Percentiles rank a stretch among this genome's conserved stretches.
phyloP scores from a whole-genome alignment of 1,284 basidiomycete genomes.

The Cutaneotrichosporon sp. region DNA sequence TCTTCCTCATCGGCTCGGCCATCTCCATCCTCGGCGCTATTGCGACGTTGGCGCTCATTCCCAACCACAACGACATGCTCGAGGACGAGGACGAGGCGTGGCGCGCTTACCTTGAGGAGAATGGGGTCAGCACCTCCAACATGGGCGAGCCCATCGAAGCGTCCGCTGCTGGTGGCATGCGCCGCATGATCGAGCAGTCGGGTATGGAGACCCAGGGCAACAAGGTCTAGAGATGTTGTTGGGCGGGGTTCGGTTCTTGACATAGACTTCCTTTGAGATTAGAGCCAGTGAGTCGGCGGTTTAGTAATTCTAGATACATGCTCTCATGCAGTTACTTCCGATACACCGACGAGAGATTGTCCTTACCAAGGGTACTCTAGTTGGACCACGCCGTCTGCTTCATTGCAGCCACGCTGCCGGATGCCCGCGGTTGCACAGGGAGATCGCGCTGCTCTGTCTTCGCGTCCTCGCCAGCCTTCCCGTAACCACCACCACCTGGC shows the following conservation, averaged over 20 bases:
- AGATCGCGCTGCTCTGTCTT: conserved; percentile 1
- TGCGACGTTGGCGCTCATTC: conserved; percentile 30
- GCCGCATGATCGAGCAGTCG: conserved; percentile 5
- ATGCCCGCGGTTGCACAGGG: neutral
- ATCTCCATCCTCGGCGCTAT: conserved; percentile 32
- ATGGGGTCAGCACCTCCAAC: conserved; percentile 20
- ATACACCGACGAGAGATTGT: neutral
- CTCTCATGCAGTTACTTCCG: neutral
- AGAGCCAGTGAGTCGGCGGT: too few relatives aligned
- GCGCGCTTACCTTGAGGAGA: conserved; percentile 28
- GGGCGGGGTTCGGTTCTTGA: neutral
- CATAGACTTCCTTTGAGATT: neutral
- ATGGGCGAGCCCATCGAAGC: conserved; percentile 24
- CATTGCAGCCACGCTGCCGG: conserved; percentile 3
- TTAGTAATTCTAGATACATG: neutral
- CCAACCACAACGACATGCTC: conserved; percentile 26
- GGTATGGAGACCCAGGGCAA: neutral
- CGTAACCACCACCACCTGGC: conserved; percentile 83
- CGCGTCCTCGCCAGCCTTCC: conserved; percentile 10
- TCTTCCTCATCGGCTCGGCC: conserved; percentile 36
- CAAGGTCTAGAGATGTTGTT: neutral
- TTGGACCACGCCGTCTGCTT: conserved; percentile 11
- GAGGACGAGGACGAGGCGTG: conserved; percentile 33
- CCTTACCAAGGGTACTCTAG: neutral
- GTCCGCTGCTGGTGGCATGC: conserved; percentile 2